Evolutionary conservation across 1,284 basidiomycete species (phyloP).

Genomic region (Leccinum olivaceoglutinosum): DNA sequence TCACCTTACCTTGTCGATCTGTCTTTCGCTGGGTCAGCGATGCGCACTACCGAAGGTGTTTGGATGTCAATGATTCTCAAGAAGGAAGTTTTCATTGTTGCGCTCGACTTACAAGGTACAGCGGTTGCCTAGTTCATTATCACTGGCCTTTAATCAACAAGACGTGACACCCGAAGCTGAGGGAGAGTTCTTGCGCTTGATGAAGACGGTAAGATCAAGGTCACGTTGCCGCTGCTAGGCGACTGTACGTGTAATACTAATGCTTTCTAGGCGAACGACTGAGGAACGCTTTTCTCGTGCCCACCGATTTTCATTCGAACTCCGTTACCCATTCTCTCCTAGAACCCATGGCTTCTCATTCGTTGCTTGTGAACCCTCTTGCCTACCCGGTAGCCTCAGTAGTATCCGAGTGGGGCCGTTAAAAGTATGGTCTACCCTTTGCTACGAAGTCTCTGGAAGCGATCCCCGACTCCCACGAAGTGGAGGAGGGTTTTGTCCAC

Average conservation of each 20-base stretch:
- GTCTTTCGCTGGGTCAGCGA: constrained; percentile 60
- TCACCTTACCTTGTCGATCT: constrained; percentile 53
- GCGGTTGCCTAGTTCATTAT: too few species aligned
- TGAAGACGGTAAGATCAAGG: constrained; percentile 45
- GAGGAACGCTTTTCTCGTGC: constrained; percentile 54
- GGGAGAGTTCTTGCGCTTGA: constrained; percentile 43
- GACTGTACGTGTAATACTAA: background rate
- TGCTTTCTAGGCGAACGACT: constrained; percentile 47
- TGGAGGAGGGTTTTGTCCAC: too few species aligned
- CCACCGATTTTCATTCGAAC: background rate
- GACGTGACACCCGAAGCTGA: constrained; percentile 28
- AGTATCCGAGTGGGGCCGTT: constrained; percentile 39
- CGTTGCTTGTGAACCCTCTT: constrained; percentile 40
- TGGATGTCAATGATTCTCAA: constrained; percentile 65
- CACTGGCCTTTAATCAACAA: too few species aligned
- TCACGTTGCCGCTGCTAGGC: constrained; percentile 12
- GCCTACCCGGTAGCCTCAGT: constrained; percentile 33
- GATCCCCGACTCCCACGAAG: background rate
- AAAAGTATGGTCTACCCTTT: constrained; percentile 32
- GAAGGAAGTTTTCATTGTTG: constrained; percentile 25
- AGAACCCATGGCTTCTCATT: constrained; percentile 55
- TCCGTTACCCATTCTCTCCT: constrained; percentile 2
- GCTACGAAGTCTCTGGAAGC: background rate
- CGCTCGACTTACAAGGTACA: too few species aligned
- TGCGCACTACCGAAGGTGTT: constrained; percentile 61